Conservation (phyloP, 164 flowering plant genomes). For the Tetracentron sinense region DNA sequence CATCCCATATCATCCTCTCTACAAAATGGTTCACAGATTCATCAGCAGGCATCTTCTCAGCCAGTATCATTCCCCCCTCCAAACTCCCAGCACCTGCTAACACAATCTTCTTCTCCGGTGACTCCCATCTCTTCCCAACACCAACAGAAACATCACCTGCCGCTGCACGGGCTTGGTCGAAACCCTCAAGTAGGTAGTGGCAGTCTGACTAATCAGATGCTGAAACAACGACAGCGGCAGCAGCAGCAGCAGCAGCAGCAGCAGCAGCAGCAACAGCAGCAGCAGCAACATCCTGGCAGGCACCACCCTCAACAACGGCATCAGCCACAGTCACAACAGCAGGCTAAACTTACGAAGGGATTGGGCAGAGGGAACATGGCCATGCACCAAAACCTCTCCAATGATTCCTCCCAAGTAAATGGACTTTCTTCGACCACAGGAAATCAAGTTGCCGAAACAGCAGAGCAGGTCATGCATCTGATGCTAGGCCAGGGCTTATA, state of each 20-base stretch:
- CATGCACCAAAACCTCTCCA: conserved; percentile 13
- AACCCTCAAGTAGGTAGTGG: conserved; percentile 40
- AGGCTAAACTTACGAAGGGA: conserved; percentile 64
- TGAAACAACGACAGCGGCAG: conserved; percentile 63
- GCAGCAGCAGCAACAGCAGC: too few relatives aligned
- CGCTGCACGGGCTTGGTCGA: conserved; percentile 37
- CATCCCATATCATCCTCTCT: conserved; percentile 55
- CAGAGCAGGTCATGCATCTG: conserved; percentile 40
- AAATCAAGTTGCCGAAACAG: conserved; percentile 38
- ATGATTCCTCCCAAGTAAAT: conserved; percentile 43
- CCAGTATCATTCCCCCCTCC: conserved; percentile 40
- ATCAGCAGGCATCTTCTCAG: conserved; percentile 48
- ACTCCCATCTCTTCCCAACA: conserved; percentile 41
- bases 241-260: conserved; percentile 49
- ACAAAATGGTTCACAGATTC: conserved; percentile 55
- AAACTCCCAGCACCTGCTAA: conserved; percentile 21
- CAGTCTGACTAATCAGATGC: conserved; percentile 47
- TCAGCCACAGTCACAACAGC: conserved; percentile 57
- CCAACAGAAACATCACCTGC: conserved; percentile 44
- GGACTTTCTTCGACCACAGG: conserved; percentile 43
- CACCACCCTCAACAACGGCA: conserved; percentile 66
- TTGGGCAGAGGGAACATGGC: conserved; percentile 57
- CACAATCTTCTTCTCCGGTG: conserved; percentile 44
- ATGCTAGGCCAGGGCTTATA: conserved; percentile 36
- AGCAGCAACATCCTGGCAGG: conserved; percentile 54